Conservation (phyloP, 2,329 filamentous ascomycete genomes). For the Pleoardoris graminearum region DNA sequence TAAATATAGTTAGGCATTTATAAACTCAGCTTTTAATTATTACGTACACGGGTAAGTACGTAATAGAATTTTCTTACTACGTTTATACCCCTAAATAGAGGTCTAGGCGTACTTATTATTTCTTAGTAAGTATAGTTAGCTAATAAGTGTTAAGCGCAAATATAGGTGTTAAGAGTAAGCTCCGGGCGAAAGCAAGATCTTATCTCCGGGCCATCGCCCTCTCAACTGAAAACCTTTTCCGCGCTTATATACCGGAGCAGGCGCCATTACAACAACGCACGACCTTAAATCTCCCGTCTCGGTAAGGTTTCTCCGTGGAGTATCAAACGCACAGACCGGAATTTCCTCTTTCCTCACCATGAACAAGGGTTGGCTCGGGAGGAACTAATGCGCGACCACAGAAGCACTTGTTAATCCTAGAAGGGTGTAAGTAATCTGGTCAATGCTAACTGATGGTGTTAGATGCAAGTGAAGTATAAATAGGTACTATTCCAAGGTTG, state of each 20-base stretch:
- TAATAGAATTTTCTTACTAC: too few species aligned
- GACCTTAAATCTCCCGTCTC: slow-evolving; percentile 7
- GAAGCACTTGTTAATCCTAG: not conserved
- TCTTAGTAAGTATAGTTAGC: too few species aligned
- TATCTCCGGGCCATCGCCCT: not conserved
- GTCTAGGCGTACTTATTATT: too few species aligned
- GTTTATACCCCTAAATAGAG: too few species aligned
- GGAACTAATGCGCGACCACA: not conserved
- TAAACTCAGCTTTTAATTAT: too few species aligned
- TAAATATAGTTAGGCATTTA: too few species aligned
- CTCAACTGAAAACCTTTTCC: not conserved
- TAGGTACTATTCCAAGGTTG: not conserved
- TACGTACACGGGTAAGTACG: too few species aligned
- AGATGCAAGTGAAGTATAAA: not conserved
- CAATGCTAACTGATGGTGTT: not conserved
- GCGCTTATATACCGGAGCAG: not conserved
- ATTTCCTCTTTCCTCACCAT: slow-evolving; percentile 1
- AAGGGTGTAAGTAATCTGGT: not conserved
- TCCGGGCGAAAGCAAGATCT: too few species aligned
- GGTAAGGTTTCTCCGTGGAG: slow-evolving; percentile 3
- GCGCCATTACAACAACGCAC: slow-evolving; percentile 6
- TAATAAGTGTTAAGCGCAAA: too few species aligned
- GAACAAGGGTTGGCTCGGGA: not conserved
- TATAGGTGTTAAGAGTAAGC: too few species aligned
- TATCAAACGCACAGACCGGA: slow-evolving; percentile 5